Evolutionary conservation across 176 grass and related monocot genomes (phyloP), one percentile per base, ranked within the genome.

Genomic region (Rhipidocladum racemiflorum): DNA sequence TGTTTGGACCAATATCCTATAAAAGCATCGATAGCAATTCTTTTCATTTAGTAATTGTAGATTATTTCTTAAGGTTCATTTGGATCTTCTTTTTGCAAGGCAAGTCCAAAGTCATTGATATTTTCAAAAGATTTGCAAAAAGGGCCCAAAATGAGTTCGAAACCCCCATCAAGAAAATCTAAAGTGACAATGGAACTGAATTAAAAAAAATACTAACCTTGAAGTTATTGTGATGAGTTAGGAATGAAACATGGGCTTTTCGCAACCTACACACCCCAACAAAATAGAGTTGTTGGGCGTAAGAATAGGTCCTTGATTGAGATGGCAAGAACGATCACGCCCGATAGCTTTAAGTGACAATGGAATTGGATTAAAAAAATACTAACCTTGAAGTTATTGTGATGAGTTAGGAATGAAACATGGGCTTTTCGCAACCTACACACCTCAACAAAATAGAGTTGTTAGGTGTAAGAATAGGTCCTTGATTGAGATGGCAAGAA

Each of bases 51-150:
- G 28, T 64, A 0, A 8, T 35, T 18, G 15, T 32, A 1, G 29
- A 64, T 34, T 29, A 64, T 8, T 64, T 7, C 2, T 34, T 5
- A 7, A 6, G 61, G 16, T 35, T 7, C 1, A 34, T 5, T 20
- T 65, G 30, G 14, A 30, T 65, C 0, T 65, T 65, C 30, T 36
- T 65, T 35, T 2, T 35, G 0, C 4, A 18, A 35, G 17, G 38
- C 1, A 65, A 65, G 0, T 3, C 7, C 0, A 1, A 36, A 8
- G 16, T 8, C 0, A 2, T 7, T 0, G 1, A 0, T 3, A 18
- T 36, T 17, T 65, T 20, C 1, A 53, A 21, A 8, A 53, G 6
- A 0, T 53, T 53, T 53, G 16, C 18, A 53, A 32, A 20, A 38
- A 63, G 4, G 5, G 32, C 0, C 0, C 0, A 18, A 65, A 65